These are phyloP conservation scores for Phytophthora rubi DNA, from an alignment of 352 stramenopile species.

Conservation along the genomic window DNA sequence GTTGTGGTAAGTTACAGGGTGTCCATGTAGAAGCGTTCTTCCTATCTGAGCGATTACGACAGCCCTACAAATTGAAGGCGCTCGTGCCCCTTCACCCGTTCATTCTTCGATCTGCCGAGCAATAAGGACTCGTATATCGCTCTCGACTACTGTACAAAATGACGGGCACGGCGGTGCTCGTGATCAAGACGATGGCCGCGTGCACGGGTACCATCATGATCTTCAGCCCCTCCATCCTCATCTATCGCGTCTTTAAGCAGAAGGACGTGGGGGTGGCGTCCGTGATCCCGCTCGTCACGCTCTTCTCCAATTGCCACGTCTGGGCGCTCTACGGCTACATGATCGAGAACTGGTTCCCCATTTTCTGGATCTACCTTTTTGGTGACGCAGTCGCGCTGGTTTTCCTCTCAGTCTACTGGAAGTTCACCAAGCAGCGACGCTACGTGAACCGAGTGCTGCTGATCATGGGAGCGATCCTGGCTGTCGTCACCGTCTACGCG, in stretches of 20 bases:
- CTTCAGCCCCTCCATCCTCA: slow-evolving; percentile 49
- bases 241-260: slow-evolving; percentile 41
- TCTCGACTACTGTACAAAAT: slow-evolving; percentile 19
- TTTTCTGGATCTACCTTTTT: slow-evolving; percentile 49
- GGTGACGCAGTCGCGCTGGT: slow-evolving; percentile 36
- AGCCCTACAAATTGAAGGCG: neutral
- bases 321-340: slow-evolving; percentile 47
- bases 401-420: slow-evolving; percentile 41
- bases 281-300: slow-evolving; percentile 58
- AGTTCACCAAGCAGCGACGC: slow-evolving; percentile 30
- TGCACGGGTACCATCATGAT: slow-evolving; percentile 47
- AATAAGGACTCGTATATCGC: neutral
- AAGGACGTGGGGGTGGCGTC: slow-evolving; percentile 50
- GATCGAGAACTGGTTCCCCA: slow-evolving; percentile 47
- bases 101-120: slow-evolving; percentile 23
- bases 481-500: slow-evolving; percentile 34
- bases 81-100: slow-evolving; percentile 15
- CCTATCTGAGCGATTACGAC: slow-evolving; percentile 30
- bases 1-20: slow-evolving; percentile 10
- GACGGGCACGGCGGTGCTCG: slow-evolving; percentile 27
- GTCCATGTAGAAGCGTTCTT: slow-evolving; percentile 16
- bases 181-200: slow-evolving; percentile 41
- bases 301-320: slow-evolving; percentile 54
- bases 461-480: slow-evolving; percentile 23
- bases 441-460: slow-evolving; percentile 31